Conservation (phyloP, 2,329 filamentous ascomycete species). For the Magnaporthiopsis incrustans region DNA sequence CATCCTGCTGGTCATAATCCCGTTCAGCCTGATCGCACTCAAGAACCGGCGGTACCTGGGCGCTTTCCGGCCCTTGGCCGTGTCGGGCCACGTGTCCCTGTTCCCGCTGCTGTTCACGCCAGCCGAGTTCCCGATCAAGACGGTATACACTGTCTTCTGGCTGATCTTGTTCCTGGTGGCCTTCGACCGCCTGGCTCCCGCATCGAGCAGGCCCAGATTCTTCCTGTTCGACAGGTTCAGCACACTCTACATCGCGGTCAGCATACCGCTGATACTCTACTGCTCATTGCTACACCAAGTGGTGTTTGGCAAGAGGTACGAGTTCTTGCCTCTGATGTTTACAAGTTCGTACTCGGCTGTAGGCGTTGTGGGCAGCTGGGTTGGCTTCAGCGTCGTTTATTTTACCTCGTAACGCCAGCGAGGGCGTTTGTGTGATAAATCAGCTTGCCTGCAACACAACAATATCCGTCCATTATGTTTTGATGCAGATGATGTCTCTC, state of each 20-base stretch:
- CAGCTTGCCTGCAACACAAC: neutral
- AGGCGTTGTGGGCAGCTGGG: conserved; percentile 92
- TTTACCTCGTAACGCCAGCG: conserved; percentile 45
- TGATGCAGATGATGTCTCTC: too few relatives aligned
- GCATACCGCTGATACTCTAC: conserved; percentile 83
- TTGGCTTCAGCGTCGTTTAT: conserved; percentile 90
- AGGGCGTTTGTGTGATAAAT: neutral
- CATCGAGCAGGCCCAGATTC: conserved; percentile 68
- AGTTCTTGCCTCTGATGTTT: conserved; percentile 95
- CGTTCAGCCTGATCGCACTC: conserved; percentile 86
- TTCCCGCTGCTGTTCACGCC: conserved; percentile 91
- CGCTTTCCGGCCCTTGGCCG: conserved; percentile 84
- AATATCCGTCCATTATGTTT: neutral
- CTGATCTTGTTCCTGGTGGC: conserved; percentile 74
- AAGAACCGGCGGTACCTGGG: conserved; percentile 84
- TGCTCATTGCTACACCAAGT: conserved; percentile 76
- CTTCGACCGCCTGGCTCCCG: conserved; percentile 83
- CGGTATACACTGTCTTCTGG: conserved; percentile 88
- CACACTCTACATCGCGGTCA: conserved; percentile 79
- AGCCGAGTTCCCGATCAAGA: conserved; percentile 90
- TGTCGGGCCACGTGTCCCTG: conserved; percentile 89
- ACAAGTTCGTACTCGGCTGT: conserved; percentile 90
- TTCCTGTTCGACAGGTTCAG: conserved; percentile 90
- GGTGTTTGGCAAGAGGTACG: conserved; percentile 74
- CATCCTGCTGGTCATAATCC: conserved; percentile 86